Evolutionary conservation across 345 rosid species (phyloP).

Genomic region (Eucalyptus erythrocorys): DNA sequence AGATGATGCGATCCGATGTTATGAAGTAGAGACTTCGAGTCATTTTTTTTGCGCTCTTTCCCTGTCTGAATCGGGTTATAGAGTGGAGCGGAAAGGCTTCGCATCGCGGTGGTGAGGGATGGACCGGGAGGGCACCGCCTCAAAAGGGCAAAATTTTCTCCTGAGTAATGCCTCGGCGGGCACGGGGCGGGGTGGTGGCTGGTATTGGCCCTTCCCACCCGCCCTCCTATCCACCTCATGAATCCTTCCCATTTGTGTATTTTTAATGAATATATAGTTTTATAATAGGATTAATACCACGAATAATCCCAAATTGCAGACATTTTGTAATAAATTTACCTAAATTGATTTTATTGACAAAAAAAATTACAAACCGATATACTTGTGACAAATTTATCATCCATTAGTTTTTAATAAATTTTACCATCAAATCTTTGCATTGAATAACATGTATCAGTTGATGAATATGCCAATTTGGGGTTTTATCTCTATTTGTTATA

Average conservation of each 20-base stretch:
- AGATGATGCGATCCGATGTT: background rate
- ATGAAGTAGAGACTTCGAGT: background rate
- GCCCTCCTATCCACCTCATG: background rate
- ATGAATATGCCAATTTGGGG: rapidly evolving
- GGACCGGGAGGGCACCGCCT: background rate
- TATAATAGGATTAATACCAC: rapidly evolving
- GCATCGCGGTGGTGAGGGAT: background rate
- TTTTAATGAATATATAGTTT: too few relatives aligned
- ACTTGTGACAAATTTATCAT: rapidly evolving
- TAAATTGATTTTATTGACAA: too few relatives aligned
- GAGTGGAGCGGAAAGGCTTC: background rate
- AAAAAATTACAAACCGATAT: rapidly evolving
- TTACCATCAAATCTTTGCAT: rapidly evolving
- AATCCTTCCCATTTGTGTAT: too few relatives aligned
- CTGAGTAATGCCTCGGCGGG: background rate
- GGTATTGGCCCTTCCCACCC: background rate
- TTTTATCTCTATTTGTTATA: too few relatives aligned
- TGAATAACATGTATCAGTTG: rapidly evolving
- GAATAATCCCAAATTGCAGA: rapidly evolving
- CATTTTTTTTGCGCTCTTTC: background rate
- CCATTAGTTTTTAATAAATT: too few relatives aligned
- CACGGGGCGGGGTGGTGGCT: background rate
- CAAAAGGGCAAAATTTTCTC: background rate
- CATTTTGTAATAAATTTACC: rapidly evolving
- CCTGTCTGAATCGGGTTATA: background rate